These are phyloP conservation scores for Halophytophthora polymorphica DNA, from an alignment of 352 stramenopile species.

Conservation along the genomic window DNA sequence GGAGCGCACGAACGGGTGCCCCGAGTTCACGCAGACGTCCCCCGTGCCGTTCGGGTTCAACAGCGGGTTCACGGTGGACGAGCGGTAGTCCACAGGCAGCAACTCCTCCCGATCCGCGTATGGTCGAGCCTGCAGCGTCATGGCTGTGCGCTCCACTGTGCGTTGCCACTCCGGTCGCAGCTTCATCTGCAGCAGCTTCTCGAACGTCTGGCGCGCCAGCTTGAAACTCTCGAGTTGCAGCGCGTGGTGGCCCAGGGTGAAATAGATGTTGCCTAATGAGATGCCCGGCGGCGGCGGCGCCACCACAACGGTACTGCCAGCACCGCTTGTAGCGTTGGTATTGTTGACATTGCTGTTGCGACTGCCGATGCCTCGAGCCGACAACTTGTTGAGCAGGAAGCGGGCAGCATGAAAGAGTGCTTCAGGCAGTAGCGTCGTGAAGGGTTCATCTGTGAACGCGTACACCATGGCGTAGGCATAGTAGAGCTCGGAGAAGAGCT, in stretches of 20 bases:
- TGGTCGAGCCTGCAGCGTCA: slow-evolving; percentile 92
- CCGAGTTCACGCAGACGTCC: slow-evolving; percentile 91
- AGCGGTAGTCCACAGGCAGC: slow-evolving; percentile 94
- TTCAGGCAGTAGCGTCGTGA: slow-evolving; percentile 90
- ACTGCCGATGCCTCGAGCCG: slow-evolving; percentile 23
- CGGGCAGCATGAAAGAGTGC: slow-evolving; percentile 90
- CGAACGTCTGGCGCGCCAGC: slow-evolving; percentile 90
- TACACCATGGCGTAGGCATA: slow-evolving; percentile 93
- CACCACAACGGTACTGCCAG: slow-evolving; percentile 12
- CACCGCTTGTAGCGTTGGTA: too few relatives aligned
- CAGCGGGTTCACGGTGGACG: slow-evolving; percentile 90
- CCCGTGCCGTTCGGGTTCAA: slow-evolving; percentile 87
- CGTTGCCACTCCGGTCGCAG: slow-evolving; percentile 83
- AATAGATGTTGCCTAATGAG: slow-evolving; percentile 90
- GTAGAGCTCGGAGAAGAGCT: slow-evolving; percentile 89
- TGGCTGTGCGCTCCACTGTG: slow-evolving; percentile 89
- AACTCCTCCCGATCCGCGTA: slow-evolving; percentile 92
- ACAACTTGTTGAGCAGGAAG: slow-evolving; percentile 92
- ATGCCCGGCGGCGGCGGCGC: slow-evolving; percentile 70
- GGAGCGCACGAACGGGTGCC: slow-evolving; percentile 93
- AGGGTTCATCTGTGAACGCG: slow-evolving; percentile 93
- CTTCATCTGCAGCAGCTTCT: slow-evolving; percentile 90
- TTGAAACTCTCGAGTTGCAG: slow-evolving; percentile 91
- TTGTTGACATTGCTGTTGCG: not conserved
- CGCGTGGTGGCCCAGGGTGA: slow-evolving; percentile 92